Conservation (phyloP, 768 basidiomycete species). For the Mycena floridula region DNA sequence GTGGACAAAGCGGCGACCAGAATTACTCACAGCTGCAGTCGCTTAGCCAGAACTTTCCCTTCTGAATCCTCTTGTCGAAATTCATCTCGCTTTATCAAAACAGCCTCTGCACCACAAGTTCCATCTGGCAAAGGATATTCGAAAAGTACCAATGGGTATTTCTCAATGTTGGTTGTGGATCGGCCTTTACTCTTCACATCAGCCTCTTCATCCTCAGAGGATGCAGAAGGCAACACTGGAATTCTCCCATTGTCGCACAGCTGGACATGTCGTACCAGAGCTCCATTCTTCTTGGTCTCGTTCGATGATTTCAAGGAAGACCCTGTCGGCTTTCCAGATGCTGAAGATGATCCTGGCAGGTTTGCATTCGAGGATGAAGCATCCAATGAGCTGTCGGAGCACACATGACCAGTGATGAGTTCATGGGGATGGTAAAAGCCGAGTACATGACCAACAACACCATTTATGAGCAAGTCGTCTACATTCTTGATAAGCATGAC, state of each 20-base stretch:
- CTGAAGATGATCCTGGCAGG: too few relatives aligned
- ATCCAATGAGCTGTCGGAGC: not conserved
- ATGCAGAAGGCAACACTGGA: not conserved
- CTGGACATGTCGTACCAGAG: slow-evolving; percentile 4
- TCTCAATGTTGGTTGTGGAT: not conserved
- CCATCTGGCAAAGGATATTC: slow-evolving; percentile 6
- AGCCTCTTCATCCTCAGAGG: not conserved
- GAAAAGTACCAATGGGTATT: slow-evolving; percentile 5
- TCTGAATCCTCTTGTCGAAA: slow-evolving; percentile 48
- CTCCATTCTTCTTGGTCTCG: slow-evolving; percentile 7
- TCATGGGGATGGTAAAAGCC: slow-evolving; percentile 49
- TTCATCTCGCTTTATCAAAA: slow-evolving; percentile 45
- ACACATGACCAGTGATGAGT: not conserved
- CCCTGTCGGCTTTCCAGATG: not conserved
- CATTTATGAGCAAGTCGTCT: slow-evolving; percentile 72
- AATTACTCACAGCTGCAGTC: slow-evolving; percentile 47
- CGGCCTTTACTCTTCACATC: not conserved
- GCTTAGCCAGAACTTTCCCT: slow-evolving; percentile 39
- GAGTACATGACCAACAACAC: slow-evolving; percentile 67
- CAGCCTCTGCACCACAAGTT: slow-evolving; percentile 36
- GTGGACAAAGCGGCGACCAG: too few relatives aligned
- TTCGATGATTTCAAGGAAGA: slow-evolving; percentile 1
- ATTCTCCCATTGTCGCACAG: slow-evolving; percentile 4
- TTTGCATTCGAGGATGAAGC: not conserved
- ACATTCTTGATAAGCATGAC: slow-evolving; percentile 79